Evolutionary conservation across 192 early-diverging fungal genomes (phyloP), one percentile per base, ranked within the genome.

Genomic region (Dimargaris cristalligena): DNA sequence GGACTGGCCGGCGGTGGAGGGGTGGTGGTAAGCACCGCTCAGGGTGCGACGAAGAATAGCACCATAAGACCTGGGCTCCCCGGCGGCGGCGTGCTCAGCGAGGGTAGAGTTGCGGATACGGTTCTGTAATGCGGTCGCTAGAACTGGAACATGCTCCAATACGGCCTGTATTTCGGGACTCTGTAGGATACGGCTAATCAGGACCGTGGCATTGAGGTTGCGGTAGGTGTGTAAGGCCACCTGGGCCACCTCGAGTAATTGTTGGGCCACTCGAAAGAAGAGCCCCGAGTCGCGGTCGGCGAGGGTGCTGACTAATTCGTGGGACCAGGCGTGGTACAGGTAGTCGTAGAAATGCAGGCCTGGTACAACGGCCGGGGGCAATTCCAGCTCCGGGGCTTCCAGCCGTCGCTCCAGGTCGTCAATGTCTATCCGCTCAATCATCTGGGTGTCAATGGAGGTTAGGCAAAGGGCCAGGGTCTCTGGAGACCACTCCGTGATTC

Each of bases 181-280:
- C 22, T 2, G 38, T 13, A 57, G n/a, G 3, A 57, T n/a, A 8
- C 38, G 30, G 34, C 33, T 35, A 6, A 57, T 35, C 22, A 35
- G 2, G n/a, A 57, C 35, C 13, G 10, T 20, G 34, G 26, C n/a
- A n/a, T 57, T 57, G 33, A 34, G 16, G 26, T 57, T 57, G 26
- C 55, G 55, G 23, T 35, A 57, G 28, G 55, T 57, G 33, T 25
- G 26, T 2, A 57, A n/a, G 20, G 34, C 55, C 32, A 32, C 30
- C 3, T 34, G n/a, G 32, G 55, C 55, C 55, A 57, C 55, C 2
- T 57, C 55, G 34, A 57, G 23, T 13, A 38, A 13, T 23, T 38
- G 35, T 3, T 30, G 28, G 13, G 32, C 34, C 3, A 31, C n/a
- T n/a, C 32, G 32, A n/a, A 4, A 2, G 10, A 57, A 32, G n/a